Evolutionary conservation across 2,329 filamentous ascomycete species (phyloP).

Genomic region (Tetracladium maxilliforme): DNA sequence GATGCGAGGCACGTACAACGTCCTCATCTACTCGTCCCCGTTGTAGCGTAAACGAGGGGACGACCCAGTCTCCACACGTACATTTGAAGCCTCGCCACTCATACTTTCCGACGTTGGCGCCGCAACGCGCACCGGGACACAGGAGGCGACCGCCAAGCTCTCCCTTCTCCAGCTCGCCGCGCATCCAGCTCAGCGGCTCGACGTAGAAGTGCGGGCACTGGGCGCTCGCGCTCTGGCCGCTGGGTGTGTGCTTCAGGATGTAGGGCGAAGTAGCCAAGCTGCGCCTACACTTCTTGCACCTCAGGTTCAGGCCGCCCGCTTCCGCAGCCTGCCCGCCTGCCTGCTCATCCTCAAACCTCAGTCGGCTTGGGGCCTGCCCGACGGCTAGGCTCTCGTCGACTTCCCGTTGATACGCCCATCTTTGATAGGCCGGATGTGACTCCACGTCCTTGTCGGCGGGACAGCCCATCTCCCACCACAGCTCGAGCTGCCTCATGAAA

Average conservation of each 20-base stretch:
- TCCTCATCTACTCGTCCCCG: conserved; percentile 73
- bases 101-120: conserved; percentile 77
- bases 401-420: conserved; percentile 55
- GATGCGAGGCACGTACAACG: too few relatives aligned
- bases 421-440: conserved; percentile 62
- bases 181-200: conserved; percentile 93
- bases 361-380: conserved; percentile 66
- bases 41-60: conserved; percentile 77
- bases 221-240: conserved; percentile 6
- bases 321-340: conserved; percentile 15
- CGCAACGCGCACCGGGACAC: conserved; percentile 69
- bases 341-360: conserved; percentile 71
- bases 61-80: conserved; percentile 80
- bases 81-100: conserved; percentile 94
- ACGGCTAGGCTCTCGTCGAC: conserved; percentile 54
- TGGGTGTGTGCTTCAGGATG: conserved; percentile 35
- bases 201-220: conserved; percentile 78
- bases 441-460: conserved; percentile 48
- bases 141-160: conserved; percentile 70
- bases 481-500: conserved; percentile 76
- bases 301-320: conserved; percentile 37
- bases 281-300: conserved; percentile 82
- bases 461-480: conserved; percentile 81
- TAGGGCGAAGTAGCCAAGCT: conserved; percentile 47
- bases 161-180: conserved; percentile 63